Percentiles rank a stretch among this genome's conserved stretches.
Evolutionary conservation across 306 rosid species (phyloP).

Genomic region (Trichosanthes cucumerina): DNA sequence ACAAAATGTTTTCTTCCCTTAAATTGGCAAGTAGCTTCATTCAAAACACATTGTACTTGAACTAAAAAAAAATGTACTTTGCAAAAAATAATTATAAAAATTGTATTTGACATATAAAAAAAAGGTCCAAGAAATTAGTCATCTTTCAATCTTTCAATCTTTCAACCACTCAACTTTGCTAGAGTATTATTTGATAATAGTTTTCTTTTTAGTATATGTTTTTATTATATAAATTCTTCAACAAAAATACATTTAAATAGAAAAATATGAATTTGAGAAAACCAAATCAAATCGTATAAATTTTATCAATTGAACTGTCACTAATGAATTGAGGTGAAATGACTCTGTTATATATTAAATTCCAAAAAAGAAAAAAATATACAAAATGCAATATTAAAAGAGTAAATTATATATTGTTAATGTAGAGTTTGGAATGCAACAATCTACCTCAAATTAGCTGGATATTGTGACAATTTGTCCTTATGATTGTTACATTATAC

Average conservation of each 20-base stretch:
- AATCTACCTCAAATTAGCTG: background rate
- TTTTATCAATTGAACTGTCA: background rate
- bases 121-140: background rate
- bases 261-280: too few species aligned
- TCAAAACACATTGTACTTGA: background rate
- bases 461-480: conserved; percentile 1
- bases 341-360: background rate
- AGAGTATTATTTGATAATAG: too few species aligned
- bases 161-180: background rate
- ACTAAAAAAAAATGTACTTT: too few species aligned
- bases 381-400: background rate
- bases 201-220: too few species aligned
- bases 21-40: background rate
- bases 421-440: background rate
- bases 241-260: too few species aligned
- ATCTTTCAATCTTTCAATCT: too few species aligned
- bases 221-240: too few species aligned
- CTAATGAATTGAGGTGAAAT: background rate
- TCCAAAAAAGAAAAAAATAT: background rate
- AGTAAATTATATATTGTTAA: background rate
- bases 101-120: background rate
- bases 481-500: background rate
- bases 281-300: background rate
- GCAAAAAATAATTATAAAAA: too few species aligned
- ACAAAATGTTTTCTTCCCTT: background rate